These are phyloP conservation scores for Oryza longistaminata DNA, from an alignment of 176 grass and related monocot species.

Conservation along the genomic window DNA sequence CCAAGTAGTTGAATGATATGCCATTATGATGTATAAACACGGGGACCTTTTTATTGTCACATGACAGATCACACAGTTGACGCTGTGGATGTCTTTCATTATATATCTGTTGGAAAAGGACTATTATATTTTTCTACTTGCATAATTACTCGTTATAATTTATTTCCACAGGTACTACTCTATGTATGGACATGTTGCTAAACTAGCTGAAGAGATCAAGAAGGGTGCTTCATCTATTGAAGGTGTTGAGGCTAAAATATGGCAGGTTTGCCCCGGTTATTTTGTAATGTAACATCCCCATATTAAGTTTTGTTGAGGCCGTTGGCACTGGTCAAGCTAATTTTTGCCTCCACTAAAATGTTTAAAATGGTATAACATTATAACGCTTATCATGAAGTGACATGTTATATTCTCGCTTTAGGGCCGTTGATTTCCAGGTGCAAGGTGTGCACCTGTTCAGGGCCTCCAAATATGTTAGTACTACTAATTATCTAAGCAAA, in stretches of 20 bases:
- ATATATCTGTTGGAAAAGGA: background rate
- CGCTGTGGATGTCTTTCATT: background rate
- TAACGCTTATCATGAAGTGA: background rate
- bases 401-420: background rate
- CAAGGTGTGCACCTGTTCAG: too few relatives aligned
- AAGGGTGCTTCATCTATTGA: constrained; percentile 80
- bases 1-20: constrained; percentile 14
- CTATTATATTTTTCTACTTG: constrained; percentile 1
- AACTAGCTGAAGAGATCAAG: constrained; percentile 83
- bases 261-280: constrained; percentile 55
- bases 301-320: background rate
- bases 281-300: background rate
- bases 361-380: background rate
- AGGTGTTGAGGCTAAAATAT: constrained; percentile 84
- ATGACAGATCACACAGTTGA: background rate
- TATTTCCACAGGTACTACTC: constrained; percentile 75
- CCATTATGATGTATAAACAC: constrained; percentile 13
- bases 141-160: background rate
- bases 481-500: too few relatives aligned
- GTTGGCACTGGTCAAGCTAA: background rate
- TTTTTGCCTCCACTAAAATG: background rate
- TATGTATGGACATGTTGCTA: constrained; percentile 84
- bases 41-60: background rate
- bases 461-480: too few relatives aligned
- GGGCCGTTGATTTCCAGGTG: too few relatives aligned